Conservation (phyloP, 2,329 filamentous ascomycete species). For the Cladorrhinum sp. region DNA sequence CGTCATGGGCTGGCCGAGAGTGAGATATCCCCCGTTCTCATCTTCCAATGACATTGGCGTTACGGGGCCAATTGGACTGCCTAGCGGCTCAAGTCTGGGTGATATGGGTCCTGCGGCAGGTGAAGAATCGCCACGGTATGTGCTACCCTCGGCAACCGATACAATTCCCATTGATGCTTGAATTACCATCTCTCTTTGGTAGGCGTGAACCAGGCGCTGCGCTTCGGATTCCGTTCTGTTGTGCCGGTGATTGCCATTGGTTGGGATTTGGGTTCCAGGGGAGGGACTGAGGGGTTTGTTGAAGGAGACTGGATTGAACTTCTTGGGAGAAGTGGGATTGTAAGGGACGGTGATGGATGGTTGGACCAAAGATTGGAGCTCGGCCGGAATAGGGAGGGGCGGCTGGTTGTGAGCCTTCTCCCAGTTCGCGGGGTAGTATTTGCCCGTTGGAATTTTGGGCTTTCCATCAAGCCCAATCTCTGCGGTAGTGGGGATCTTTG, state of each 20-base stretch:
- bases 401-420: constrained; percentile 39
- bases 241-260: constrained; percentile 25
- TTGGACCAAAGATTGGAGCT: constrained; percentile 9
- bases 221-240: constrained; percentile 45
- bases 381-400: neutral
- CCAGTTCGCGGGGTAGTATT: constrained; percentile 64
- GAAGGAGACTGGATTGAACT: neutral
- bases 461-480: constrained; percentile 48
- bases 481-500: constrained; percentile 32
- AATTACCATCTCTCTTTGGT: constrained; percentile 59
- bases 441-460: constrained; percentile 52
- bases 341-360: neutral
- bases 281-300: neutral
- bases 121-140: constrained; percentile 18
- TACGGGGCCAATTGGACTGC: constrained; percentile 55
- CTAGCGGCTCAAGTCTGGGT: constrained; percentile 50
- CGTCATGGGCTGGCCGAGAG: constrained; percentile 21
- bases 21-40: constrained; percentile 39
- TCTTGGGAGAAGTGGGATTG: neutral
- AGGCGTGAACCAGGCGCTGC: constrained; percentile 53
- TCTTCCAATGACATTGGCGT: constrained; percentile 59
- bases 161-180: constrained; percentile 46
- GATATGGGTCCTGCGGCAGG: constrained; percentile 47
- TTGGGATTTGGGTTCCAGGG: neutral
- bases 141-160: neutral